These are phyloP conservation scores for Phytophthora quininea DNA, from an alignment of 352 stramenopile genomes.

Conservation along the genomic window DNA sequence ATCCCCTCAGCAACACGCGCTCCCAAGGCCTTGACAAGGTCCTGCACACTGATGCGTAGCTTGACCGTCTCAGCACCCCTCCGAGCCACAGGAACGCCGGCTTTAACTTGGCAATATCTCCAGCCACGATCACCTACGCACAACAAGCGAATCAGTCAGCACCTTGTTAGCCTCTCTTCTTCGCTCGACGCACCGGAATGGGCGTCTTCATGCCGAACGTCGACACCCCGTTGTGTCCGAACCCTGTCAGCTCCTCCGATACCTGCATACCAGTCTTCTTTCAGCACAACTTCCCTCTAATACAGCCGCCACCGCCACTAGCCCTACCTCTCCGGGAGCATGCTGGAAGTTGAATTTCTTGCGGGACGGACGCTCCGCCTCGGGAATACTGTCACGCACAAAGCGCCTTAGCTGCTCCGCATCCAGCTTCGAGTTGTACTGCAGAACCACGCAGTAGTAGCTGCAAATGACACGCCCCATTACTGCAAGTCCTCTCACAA, in stretches of 20 bases:
- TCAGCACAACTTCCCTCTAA: too few relatives aligned
- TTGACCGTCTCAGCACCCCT: conserved; percentile 81
- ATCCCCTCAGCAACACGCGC: conserved; percentile 65
- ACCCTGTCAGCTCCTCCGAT: conserved; percentile 81
- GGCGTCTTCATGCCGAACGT: conserved; percentile 78
- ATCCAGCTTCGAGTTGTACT: conserved; percentile 89
- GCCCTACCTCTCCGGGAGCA: conserved; percentile 57
- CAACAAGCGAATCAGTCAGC: neutral
- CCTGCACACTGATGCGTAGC: conserved; percentile 70
- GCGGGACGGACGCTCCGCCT: conserved; percentile 56
- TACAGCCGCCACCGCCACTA: too few relatives aligned
- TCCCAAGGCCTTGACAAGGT: conserved; percentile 59
- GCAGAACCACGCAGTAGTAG: conserved; percentile 87
- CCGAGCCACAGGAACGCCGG: conserved; percentile 81
- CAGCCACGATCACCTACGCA: conserved; percentile 70
- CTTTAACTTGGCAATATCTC: conserved; percentile 54
- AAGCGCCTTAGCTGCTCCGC: conserved; percentile 84
- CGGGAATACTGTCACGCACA: conserved; percentile 65
- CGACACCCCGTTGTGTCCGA: conserved; percentile 85
- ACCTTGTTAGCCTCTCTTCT: conserved; percentile 1
- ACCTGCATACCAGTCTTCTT: conserved; percentile 26
- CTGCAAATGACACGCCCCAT: conserved; percentile 17
- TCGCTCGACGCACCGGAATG: conserved; percentile 52
- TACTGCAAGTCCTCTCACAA: neutral
- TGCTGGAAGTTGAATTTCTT: conserved; percentile 92